Evolutionary conservation across 2,329 filamentous ascomycete species (phyloP), one percentile per base, ranked within the genome.

Genomic region (Aspergillus tubingensis): DNA sequence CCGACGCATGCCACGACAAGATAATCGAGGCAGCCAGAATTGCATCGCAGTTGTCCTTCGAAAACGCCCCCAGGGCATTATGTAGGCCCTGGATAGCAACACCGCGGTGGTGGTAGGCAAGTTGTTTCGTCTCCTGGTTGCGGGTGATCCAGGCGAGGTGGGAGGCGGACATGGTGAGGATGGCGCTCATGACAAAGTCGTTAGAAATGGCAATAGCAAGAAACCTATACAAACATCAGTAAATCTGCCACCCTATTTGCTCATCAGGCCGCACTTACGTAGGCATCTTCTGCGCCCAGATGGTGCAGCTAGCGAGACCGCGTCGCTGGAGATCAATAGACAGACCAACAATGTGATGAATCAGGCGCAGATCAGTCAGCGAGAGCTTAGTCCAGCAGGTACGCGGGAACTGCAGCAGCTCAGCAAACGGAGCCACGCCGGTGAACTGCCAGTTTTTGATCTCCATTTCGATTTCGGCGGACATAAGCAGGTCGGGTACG

Each of bases 1-100:
- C 94, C 62, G 89, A 95, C 58, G 92, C 91, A 80, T 98, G 94
- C 93, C 95, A 98, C 39, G 93, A 96, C 53, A 99, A 84, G 51
- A 98, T 85, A 48, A 97, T 87, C 25, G 94, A 97, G 32, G 93
- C 91, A 25, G 93, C 94, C 57, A 99, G 84, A 63, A 97, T 89
- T 47, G 93, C 92, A 77, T 99, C 94, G 2, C 92, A 94, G 62
- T 92, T 96, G 55, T 90, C 87, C 68, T 87, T 88, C 2, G 91
- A 96, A 77, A 98, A 97, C 19, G 85, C 84, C 48, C 88, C 87
- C 67, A 98, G 93, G 27, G 92, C 92, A 71, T 93, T 90, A 71
- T 96, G 92, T 51, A 98, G 81, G 3, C 94, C 94, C 69, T 91
- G 92, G 61, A 97, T 82, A 10, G 95, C 94, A 66, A 91, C 85